These are phyloP conservation scores for Benincasa hispida DNA, from an alignment of 306 rosid genomes.

Conservation along the genomic window DNA sequence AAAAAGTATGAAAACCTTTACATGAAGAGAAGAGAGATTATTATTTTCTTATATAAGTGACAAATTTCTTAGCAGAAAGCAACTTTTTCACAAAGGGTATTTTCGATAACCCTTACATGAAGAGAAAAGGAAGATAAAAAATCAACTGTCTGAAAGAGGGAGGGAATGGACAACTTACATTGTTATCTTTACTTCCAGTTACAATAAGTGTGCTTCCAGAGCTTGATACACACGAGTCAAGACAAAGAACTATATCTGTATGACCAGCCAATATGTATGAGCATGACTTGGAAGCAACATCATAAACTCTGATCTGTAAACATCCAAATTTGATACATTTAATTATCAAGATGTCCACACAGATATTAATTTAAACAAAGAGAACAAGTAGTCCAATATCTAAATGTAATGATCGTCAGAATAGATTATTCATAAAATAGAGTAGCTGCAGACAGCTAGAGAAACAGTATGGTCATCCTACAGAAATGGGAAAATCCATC, in stretches of 20 bases:
- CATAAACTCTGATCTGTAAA: constrained; percentile 85
- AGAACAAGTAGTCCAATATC: background rate
- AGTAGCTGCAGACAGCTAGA: background rate
- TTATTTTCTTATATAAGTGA: too few species aligned
- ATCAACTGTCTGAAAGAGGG: background rate
- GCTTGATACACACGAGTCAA: constrained; percentile 78
- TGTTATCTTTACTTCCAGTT: constrained; percentile 91
- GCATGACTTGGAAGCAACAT: constrained; percentile 80
- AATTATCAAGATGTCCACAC: background rate
- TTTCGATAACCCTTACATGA: background rate
- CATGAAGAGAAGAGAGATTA: background rate
- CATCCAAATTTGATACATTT: constrained; percentile 18
- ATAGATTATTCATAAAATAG: background rate
- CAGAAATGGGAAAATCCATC: background rate
- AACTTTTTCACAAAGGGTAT: too few species aligned
- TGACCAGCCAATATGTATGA: constrained; percentile 81
- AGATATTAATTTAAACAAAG: background rate
- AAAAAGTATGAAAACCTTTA: too few species aligned
- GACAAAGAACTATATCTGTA: constrained; percentile 63
- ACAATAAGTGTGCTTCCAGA: constrained; percentile 56
- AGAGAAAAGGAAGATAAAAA: background rate
- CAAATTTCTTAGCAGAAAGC: too few species aligned
- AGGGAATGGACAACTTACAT: constrained; percentile 34
- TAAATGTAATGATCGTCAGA: background rate
- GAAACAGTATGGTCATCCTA: background rate